Conservation (phyloP, 2,329 filamentous ascomycete genomes). For the Camillea tinctor region DNA sequence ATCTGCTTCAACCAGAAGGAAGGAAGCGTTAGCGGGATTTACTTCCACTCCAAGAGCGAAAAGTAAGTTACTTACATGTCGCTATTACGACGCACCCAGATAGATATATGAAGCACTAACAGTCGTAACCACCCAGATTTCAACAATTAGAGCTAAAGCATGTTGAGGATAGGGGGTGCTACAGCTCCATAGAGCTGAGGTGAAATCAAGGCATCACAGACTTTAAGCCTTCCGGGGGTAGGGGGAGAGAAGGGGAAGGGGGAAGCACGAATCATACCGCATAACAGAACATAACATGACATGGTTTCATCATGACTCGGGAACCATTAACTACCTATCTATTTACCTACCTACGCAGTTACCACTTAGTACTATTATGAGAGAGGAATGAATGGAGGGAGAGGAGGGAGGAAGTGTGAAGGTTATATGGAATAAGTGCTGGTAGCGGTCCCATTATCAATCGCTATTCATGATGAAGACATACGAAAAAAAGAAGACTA, state of each 20-base stretch:
- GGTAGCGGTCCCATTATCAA: no score
- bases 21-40: constrained; percentile 87
- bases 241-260: not conserved
- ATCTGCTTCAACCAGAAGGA: constrained; percentile 95
- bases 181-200: constrained; percentile 84
- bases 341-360: no score
- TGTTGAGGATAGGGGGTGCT: constrained; percentile 80
- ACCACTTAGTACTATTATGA: no score
- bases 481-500: not conserved
- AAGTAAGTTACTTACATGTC: constrained; percentile 59
- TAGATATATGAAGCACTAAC: constrained; percentile 12
- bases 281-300: no score
- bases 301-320: no score
- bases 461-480: no score
- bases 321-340: no score
- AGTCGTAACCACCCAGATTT: constrained; percentile 55
- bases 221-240: no score
- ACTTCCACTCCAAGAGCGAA: constrained; percentile 97
- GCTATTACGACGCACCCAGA: no score
- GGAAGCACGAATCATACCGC: not conserved
- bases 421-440: no score
- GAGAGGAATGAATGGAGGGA: no score
- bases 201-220: constrained; percentile 40
- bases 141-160: constrained; percentile 92
- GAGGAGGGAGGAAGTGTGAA: no score